Conservation (phyloP, 257 asterid species). For the Prunella vulgaris region DNA sequence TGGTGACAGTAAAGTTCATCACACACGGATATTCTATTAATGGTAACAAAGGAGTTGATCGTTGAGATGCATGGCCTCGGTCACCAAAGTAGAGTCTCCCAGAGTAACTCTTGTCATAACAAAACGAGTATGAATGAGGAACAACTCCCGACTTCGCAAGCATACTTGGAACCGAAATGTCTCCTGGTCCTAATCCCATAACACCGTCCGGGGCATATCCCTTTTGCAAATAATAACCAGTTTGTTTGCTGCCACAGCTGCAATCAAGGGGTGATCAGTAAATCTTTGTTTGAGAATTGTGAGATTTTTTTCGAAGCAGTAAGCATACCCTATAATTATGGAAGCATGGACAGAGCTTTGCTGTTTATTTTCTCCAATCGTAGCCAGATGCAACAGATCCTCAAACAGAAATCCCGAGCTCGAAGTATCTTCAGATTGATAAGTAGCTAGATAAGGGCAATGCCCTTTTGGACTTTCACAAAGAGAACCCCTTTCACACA, state of each 20-base stretch:
- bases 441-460: constrained; percentile 61
- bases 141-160: constrained; percentile 69
- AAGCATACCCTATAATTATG: constrained; percentile 52
- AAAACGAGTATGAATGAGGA: constrained; percentile 73
- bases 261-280: constrained; percentile 7
- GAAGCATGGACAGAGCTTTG: constrained; percentile 44
- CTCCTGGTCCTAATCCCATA: constrained; percentile 79
- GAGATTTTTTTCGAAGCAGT: background rate
- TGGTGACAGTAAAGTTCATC: background rate
- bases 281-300: background rate
- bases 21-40: constrained; percentile 41
- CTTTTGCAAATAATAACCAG: constrained; percentile 51
- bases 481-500: constrained; percentile 46
- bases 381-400: constrained; percentile 59
- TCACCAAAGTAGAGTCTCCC: constrained; percentile 82
- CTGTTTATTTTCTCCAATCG: constrained; percentile 38
- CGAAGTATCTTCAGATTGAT: constrained; percentile 56
- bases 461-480: constrained; percentile 52
- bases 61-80: constrained; percentile 60
- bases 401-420: constrained; percentile 73
- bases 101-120: constrained; percentile 64
- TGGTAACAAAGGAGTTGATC: constrained; percentile 48
- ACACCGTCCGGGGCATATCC: constrained; percentile 88
- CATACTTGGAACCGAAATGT: constrained; percentile 67
- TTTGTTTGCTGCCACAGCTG: constrained; percentile 88